Percentiles rank a stretch among this genome's conserved stretches.
Conservation (phyloP, 257 asterid species). For the Solanum pinnatisectum region DNA sequence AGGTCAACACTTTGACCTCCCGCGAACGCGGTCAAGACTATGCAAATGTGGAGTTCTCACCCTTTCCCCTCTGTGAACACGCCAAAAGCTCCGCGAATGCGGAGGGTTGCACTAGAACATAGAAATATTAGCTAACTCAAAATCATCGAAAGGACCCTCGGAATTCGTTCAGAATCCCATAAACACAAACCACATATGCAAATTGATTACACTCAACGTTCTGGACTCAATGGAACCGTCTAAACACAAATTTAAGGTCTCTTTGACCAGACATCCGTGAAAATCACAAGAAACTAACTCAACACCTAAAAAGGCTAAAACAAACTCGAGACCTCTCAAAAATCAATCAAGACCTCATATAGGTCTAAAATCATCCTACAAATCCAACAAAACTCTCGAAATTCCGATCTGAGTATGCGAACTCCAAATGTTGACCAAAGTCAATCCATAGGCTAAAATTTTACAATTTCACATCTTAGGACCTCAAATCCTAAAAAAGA, state of each 20-base stretch:
- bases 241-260: no score
- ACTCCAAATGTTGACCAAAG: background rate
- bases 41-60: background rate
- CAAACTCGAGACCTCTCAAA: background rate
- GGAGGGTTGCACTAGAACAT: background rate
- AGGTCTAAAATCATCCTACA: background rate
- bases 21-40: background rate
- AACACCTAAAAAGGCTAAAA: background rate
- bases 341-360: background rate
- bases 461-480: background rate
- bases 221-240: background rate
- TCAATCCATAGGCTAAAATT: background rate
- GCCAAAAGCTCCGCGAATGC: background rate
- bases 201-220: no score
- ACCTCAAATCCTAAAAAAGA: background rate
- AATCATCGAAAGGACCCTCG: no score
- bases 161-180: no score
- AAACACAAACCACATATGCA: background rate
- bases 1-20: no score
- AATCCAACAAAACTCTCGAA: background rate
- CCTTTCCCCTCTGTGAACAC: background rate
- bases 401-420: background rate
- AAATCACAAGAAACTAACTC: no score
- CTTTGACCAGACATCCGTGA: no score
- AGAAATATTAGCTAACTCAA: background rate